Percentiles rank a stretch among this genome's conserved stretches.
phyloP scores from a whole-genome alignment of 169 alveolate genomes.

The Plasmodium berghei region DNA sequence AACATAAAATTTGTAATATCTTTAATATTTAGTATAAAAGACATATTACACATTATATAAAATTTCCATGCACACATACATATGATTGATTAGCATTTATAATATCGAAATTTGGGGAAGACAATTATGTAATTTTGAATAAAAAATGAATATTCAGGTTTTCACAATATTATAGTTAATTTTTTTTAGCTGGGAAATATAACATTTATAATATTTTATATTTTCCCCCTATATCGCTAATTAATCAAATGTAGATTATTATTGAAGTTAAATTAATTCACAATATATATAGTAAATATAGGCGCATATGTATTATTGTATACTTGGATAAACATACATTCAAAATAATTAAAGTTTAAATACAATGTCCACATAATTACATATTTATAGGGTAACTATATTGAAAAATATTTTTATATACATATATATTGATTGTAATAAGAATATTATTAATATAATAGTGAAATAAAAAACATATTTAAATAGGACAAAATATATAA shows the following conservation, averaged over 20 bases:
- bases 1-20: background rate
- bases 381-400: too few species aligned
- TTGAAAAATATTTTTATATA: too few species aligned
- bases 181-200: background rate
- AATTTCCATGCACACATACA: constrained; percentile 8
- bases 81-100: background rate
- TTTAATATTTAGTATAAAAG: background rate
- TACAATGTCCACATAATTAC: too few species aligned
- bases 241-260: too few species aligned
- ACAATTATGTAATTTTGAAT: constrained; percentile 1
- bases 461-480: background rate
- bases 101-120: background rate
- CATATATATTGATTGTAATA: too few species aligned
- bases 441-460: background rate
- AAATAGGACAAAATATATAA: background rate
- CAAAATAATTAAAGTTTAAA: too few species aligned
- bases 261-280: too few species aligned
- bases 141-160: background rate
- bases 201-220: too few species aligned
- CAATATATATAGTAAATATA: too few species aligned
- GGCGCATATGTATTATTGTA: too few species aligned
- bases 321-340: too few species aligned
- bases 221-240: too few species aligned
- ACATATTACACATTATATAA: constrained; percentile 1
- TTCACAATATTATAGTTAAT: background rate